These are phyloP conservation scores for Austroboletus eburneus DNA, from an alignment of 768 basidiomycete genomes.

Conservation along the genomic window DNA sequence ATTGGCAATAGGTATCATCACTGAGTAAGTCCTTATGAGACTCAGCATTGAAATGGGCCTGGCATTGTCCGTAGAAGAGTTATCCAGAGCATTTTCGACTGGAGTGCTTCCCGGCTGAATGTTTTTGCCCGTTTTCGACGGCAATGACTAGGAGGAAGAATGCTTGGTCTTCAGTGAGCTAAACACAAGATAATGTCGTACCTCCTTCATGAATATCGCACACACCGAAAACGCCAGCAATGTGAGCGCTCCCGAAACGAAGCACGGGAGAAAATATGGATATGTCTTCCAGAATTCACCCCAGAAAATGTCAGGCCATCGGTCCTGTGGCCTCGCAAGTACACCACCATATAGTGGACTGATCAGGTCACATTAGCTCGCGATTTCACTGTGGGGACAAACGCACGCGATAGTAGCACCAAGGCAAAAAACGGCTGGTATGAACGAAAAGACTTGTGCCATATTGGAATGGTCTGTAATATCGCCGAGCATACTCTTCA, in stretches of 20 bases:
- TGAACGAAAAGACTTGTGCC: constrained; percentile 32
- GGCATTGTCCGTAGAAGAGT: neutral
- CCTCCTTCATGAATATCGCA: constrained; percentile 29
- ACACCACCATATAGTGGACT: constrained; percentile 59
- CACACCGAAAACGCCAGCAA: constrained; percentile 15
- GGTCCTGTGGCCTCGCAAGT: constrained; percentile 52
- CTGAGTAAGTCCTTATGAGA: constrained; percentile 25
- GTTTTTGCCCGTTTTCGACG: constrained; percentile 10
- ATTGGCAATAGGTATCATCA: constrained; percentile 41
- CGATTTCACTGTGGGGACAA: too few species aligned
- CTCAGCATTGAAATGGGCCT: constrained; percentile 28
- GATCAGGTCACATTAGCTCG: neutral
- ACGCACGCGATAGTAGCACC: constrained; percentile 31
- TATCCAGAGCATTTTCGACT: neutral
- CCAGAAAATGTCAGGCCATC: constrained; percentile 46
- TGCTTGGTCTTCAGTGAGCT: neutral
- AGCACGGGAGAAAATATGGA: constrained; percentile 38
- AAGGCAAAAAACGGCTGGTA: constrained; percentile 28
- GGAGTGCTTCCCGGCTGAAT: constrained; percentile 1
- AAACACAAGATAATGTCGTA: constrained; percentile 7
- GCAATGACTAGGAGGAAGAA: constrained; percentile 20
- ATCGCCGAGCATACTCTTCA: constrained; percentile 69
- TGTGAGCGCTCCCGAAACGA: constrained; percentile 17
- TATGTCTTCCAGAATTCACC: constrained; percentile 35
- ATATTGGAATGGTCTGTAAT: constrained; percentile 41